These are phyloP conservation scores for Jamesozyma jinghongensis DNA, from an alignment of 805 yeast species.

Conservation along the genomic window DNA sequence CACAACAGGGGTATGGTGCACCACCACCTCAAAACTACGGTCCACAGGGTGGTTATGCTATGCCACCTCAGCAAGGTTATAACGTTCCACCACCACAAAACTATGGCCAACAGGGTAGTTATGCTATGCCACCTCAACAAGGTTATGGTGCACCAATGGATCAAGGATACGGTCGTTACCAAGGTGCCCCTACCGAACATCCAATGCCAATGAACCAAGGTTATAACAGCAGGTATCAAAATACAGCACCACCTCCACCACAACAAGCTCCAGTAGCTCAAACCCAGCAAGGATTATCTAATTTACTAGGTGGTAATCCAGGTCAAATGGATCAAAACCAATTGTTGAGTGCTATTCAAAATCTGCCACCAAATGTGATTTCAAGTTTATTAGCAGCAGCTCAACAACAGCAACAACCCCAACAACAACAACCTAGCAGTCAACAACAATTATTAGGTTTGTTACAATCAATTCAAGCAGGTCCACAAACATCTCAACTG, in stretches of 20 bases:
- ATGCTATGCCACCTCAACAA: conserved; percentile 11
- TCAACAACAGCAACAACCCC: conserved; percentile 28
- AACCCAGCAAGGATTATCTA: conserved; percentile 21
- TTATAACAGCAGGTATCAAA: conserved; percentile 11
- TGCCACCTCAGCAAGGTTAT: conserved; percentile 11
- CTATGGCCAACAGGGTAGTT: conserved; percentile 2
- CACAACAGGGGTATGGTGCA: conserved; percentile 3
- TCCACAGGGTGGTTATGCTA: conserved; percentile 5
- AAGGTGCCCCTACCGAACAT: conserved; percentile 8
- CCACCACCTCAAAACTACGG: conserved; percentile 8
- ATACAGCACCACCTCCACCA: conserved; percentile 10
- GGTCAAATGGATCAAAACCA: conserved; percentile 27
- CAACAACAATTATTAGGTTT: conserved; percentile 24
- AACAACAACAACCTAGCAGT: conserved; percentile 16
- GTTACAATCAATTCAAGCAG: conserved; percentile 29
- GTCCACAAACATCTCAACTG: conserved; percentile 5
- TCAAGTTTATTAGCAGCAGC: conserved; percentile 26
- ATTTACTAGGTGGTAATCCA: conserved; percentile 17
- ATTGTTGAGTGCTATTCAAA: conserved; percentile 27
- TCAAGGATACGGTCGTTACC: conserved; percentile 10
- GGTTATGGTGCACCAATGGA: conserved; percentile 3
- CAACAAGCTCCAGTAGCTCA: conserved; percentile 18
- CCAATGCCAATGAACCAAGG: conserved; percentile 12
- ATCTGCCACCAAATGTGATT: conserved; percentile 29
- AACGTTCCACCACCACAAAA: conserved; percentile 12